These are phyloP conservation scores for Adansonia gregorii DNA, from an alignment of 441 rosid species.

Conservation along the genomic window DNA sequence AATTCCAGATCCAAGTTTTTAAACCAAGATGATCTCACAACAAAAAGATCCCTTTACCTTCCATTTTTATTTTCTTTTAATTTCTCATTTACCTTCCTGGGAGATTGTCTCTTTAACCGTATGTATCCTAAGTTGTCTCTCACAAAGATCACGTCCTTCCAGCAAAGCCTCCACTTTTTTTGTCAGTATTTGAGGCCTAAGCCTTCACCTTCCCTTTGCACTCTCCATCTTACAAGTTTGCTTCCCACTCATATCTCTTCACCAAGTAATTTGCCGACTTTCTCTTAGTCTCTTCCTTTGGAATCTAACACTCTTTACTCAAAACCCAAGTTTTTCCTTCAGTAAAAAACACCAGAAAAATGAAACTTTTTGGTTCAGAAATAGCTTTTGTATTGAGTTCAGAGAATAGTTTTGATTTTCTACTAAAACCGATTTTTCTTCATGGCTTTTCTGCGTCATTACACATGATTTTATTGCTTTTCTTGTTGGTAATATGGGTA, in stretches of 20 bases:
- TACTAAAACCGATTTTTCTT: constrained; percentile 37
- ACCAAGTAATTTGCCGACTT: constrained; percentile 22
- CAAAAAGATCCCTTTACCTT: too few relatives aligned
- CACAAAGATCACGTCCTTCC: neutral
- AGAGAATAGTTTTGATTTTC: constrained; percentile 36
- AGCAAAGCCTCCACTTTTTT: neutral
- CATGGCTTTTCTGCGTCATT: constrained; percentile 46
- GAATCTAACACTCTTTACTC: neutral
- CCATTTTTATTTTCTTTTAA: too few relatives aligned
- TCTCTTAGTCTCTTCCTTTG: neutral
- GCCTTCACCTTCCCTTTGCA: neutral
- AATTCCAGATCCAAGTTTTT: too few relatives aligned
- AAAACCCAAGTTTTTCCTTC: neutral
- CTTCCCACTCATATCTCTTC: constrained; percentile 29
- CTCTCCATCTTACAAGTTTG: constrained; percentile 30
- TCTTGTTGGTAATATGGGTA: constrained; percentile 41
- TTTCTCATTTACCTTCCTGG: too few relatives aligned
- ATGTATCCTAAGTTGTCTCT: neutral
- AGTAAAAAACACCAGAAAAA: neutral
- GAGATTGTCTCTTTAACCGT: neutral
- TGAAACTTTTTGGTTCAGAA: constrained; percentile 26
- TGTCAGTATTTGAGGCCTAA: neutral
- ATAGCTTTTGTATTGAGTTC: constrained; percentile 35
- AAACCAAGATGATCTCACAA: too few relatives aligned
- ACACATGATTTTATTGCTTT: constrained; percentile 53